Evolutionary conservation across 2,329 filamentous ascomycete genomes (phyloP), one percentile per base, ranked within the genome.

Genomic region (Aaosphaeria arxii): DNA sequence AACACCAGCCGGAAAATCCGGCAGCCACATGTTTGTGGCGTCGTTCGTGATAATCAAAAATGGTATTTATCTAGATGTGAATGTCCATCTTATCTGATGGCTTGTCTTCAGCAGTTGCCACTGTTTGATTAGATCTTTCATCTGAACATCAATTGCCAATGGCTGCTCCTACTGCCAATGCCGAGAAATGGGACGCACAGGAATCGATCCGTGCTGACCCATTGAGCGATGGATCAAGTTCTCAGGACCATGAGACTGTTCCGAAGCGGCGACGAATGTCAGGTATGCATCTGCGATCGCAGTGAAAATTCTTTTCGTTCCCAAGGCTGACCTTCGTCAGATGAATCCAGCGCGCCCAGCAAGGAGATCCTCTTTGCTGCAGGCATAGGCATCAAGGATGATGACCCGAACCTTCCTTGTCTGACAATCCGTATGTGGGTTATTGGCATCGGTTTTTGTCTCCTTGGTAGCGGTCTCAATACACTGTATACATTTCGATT

Each of bases 401-500:
- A 43, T 24, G 30, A 43, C 28, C 30, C 29, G n/a, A 40, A 43
- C 30, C 45, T 47, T 3, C 45, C 45, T n/a, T 47, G 45, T 31
- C 30, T 47, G 29, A 43, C 45, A 7, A 30, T 43, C n/a, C 38
- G 40, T 6, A 47, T 47, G 45, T 43, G 40, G 40, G 28, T 38
- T 6, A 38, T 43, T 35, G 45, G 40, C 5, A 33, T 38, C 13
- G 38, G 17, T 24, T 46, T 46, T 28, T 46, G 44, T 42, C n/a
- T 46, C 9, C 30, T 46, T 31, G 44, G 44, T 30, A 42, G 44
- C 30, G 45, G 45, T 24, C 30, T 47, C 11, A 43, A 47, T 33
- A 43, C 45, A 4, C 40, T 47, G 7, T 43, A 47, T 28, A 47
- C 45, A 5, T 47, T 47, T 17, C 45, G 45, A 24, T 43, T 17